These are phyloP conservation scores for Dipodascopsis uninucleata DNA, from an alignment of 805 yeast genomes.

Conservation along the genomic window DNA sequence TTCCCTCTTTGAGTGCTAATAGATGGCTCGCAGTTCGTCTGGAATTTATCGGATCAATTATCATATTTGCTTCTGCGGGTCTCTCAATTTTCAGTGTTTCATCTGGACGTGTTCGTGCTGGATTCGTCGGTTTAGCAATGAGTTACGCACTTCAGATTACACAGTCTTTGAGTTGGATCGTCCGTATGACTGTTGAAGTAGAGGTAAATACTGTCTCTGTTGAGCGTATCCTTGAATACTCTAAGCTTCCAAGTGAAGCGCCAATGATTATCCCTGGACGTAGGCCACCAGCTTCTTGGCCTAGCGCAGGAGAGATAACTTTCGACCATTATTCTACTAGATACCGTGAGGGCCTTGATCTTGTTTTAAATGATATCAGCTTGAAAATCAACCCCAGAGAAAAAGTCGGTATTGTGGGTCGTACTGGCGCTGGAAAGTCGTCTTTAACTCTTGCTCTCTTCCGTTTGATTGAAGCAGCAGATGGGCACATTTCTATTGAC, in stretches of 20 bases:
- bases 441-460: constrained; percentile 80
- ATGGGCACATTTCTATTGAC: constrained; percentile 71
- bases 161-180: constrained; percentile 94
- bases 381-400: constrained; percentile 67
- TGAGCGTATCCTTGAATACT: constrained; percentile 88
- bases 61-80: constrained; percentile 82
- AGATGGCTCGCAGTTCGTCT: constrained; percentile 97
- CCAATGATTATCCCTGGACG: constrained; percentile 59
- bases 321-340: constrained; percentile 76
- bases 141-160: constrained; percentile 92
- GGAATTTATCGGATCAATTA: constrained; percentile 84
- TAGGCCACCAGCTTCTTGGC: constrained; percentile 75
- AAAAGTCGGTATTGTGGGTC: constrained; percentile 91
- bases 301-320: constrained; percentile 60
- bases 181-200: constrained; percentile 97
- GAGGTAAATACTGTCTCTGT: constrained; percentile 97
- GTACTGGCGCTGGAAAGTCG: constrained; percentile 96
- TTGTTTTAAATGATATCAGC: constrained; percentile 66
- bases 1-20: constrained; percentile 88
- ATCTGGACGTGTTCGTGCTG: constrained; percentile 73
- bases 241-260: constrained; percentile 79
- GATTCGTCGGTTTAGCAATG: constrained; percentile 89
- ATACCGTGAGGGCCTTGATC: constrained; percentile 76
- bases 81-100: constrained; percentile 68
- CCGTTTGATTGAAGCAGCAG: constrained; percentile 74